Evolutionary conservation across 164 flowering plant species (phyloP).

Genomic region (Paratinospora sagittata): DNA sequence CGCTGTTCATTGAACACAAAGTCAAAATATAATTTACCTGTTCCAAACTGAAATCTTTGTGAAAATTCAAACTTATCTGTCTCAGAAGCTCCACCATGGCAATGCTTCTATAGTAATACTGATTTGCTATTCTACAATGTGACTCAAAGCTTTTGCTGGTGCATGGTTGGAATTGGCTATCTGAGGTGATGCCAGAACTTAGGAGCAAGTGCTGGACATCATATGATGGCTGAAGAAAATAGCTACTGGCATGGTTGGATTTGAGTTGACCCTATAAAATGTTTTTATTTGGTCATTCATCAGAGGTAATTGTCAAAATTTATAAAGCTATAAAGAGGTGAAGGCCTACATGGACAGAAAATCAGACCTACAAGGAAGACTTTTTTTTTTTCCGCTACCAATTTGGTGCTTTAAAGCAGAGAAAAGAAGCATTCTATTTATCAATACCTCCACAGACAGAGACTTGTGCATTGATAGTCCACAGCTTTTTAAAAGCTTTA

Average conservation of each 20-base stretch:
- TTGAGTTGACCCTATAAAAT: constrained; percentile 31
- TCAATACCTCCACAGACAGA: constrained; percentile 40
- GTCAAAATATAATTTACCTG: constrained; percentile 37
- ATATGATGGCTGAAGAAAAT: constrained; percentile 69
- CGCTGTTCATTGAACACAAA: background rate
- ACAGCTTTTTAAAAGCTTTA: constrained; percentile 56
- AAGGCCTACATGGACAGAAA: background rate
- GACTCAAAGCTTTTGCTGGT: constrained; percentile 13
- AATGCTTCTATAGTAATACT: constrained; percentile 64
- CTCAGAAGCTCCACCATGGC: constrained; percentile 52
- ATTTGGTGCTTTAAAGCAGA: background rate
- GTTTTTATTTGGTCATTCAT: background rate
- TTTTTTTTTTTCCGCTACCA: background rate
- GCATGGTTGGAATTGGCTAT: background rate
- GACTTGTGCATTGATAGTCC: constrained; percentile 64
- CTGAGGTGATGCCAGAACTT: background rate
- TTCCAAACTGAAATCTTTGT: constrained; percentile 59
- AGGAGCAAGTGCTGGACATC: constrained; percentile 44
- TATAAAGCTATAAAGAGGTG: background rate
- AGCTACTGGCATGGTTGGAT: constrained; percentile 29
- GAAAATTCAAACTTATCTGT: constrained; percentile 51
- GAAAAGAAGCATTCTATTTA: background rate
- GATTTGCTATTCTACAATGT: constrained; percentile 56
- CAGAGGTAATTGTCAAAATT: background rate
- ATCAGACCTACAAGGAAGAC: background rate